A percentile compares a stretch with the other conserved stretches of the same genome.
Conservation (phyloP, 2,329 filamentous ascomycete species). For the Microsporum audouinii region DNA sequence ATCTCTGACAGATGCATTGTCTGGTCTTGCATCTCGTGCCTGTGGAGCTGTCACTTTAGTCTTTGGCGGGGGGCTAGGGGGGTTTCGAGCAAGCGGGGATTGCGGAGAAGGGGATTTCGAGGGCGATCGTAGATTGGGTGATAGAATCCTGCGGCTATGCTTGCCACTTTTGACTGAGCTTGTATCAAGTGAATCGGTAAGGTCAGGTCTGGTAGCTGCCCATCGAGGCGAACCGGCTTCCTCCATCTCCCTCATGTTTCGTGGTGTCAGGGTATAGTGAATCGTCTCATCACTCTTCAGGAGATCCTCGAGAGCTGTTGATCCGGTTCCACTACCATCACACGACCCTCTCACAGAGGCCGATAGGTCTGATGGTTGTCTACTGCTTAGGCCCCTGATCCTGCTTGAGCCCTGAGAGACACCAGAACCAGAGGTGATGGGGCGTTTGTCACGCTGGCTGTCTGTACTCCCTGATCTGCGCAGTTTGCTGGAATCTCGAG, state of each 20-base stretch:
- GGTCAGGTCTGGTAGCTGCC: constrained; percentile 24
- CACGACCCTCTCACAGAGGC: neutral
- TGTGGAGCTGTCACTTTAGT: constrained; percentile 18
- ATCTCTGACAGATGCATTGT: constrained; percentile 61
- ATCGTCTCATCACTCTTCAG: constrained; percentile 75
- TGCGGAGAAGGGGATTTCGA: neutral
- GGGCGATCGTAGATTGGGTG: neutral
- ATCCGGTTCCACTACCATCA: constrained; percentile 36
- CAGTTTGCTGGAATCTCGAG: constrained; percentile 21
- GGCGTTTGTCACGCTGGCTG: constrained; percentile 29
- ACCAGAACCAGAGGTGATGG: constrained; percentile 30
- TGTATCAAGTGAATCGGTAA: constrained; percentile 18
- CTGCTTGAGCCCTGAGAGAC: constrained; percentile 32
- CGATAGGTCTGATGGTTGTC: constrained; percentile 16
- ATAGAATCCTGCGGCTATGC: neutral
- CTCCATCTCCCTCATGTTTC: constrained; percentile 65
- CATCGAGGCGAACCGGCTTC: constrained; percentile 27
- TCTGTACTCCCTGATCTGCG: constrained; percentile 32
- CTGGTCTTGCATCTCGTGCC: constrained; percentile 62
- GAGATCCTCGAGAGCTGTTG: constrained; percentile 63
- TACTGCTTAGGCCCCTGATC: constrained; percentile 33
- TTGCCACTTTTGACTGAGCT: neutral
- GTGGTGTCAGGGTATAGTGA: constrained; percentile 69
- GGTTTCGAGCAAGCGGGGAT: neutral
- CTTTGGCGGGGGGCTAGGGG: neutral